These are phyloP conservation scores for Claviceps digitariae DNA, from an alignment of 2,329 filamentous ascomycete species.

Conservation along the genomic window DNA sequence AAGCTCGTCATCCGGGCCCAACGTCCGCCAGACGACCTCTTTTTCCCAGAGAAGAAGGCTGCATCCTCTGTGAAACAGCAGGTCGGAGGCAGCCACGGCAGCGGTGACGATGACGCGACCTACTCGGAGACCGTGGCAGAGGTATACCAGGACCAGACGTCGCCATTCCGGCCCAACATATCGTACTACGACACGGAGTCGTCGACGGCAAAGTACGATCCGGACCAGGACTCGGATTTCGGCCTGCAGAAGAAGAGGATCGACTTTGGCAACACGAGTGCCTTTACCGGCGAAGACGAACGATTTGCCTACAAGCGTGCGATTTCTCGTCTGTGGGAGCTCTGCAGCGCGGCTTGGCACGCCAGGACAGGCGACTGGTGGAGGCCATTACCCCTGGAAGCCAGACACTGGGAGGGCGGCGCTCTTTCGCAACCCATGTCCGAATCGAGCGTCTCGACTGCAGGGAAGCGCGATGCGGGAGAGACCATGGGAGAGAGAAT, in stretches of 20 bases:
- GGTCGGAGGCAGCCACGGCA: constrained; percentile 8
- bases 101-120: constrained; percentile 24
- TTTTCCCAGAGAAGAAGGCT: constrained; percentile 51
- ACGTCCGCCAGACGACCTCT: constrained; percentile 57
- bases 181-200: constrained; percentile 44
- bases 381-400: constrained; percentile 50
- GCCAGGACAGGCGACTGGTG: constrained; percentile 53
- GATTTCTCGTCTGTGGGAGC: constrained; percentile 66
- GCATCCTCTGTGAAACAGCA: background rate
- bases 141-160: constrained; percentile 64
- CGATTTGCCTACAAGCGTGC: constrained; percentile 70
- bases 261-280: constrained; percentile 55
- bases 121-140: constrained; percentile 39
- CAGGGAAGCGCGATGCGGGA: constrained; percentile 5
- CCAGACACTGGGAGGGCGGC: constrained; percentile 51
- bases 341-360: constrained; percentile 64
- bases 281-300: constrained; percentile 70
- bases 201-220: constrained; percentile 34
- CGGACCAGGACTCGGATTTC: constrained; percentile 45
- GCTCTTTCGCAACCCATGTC: constrained; percentile 12
- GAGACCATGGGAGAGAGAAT: constrained; percentile 22
- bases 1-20: constrained; percentile 58
- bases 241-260: constrained; percentile 24
- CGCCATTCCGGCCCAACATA: constrained; percentile 68
- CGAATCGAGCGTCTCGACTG: constrained; percentile 2